Conservation (phyloP, 495 filamentous ascomycete species). For the Cryomyces antarcticus region DNA sequence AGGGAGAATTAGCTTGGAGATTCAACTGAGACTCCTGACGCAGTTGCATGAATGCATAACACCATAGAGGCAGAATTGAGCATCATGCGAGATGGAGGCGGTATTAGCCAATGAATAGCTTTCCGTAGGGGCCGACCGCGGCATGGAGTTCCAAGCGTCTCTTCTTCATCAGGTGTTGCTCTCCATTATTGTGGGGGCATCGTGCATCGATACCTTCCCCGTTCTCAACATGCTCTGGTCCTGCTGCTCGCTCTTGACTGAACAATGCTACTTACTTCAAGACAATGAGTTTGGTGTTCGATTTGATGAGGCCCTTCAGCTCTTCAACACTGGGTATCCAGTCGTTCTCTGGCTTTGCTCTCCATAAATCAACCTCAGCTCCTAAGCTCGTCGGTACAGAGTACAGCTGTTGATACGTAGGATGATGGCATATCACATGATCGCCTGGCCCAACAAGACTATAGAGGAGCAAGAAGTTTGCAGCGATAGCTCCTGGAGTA, state of each 20-base stretch:
- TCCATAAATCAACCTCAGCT: slow-evolving; percentile 67
- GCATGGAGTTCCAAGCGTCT: too few relatives aligned
- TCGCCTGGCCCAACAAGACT: slow-evolving; percentile 57
- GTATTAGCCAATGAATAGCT: too few relatives aligned
- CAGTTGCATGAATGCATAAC: too few relatives aligned
- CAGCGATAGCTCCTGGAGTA: slow-evolving; percentile 63
- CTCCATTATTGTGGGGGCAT: too few relatives aligned
- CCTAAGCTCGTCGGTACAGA: slow-evolving; percentile 55
- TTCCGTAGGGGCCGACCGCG: too few relatives aligned
- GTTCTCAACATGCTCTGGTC: too few relatives aligned
- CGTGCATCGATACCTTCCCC: too few relatives aligned
- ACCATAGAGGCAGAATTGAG: not conserved
- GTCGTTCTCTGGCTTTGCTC: slow-evolving; percentile 38
- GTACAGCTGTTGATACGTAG: slow-evolving; percentile 81
- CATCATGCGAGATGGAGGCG: not conserved
- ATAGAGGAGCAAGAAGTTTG: slow-evolving; percentile 65
- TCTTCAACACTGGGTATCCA: slow-evolving; percentile 51
- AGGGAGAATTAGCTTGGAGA: too few relatives aligned
- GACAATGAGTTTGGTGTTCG: slow-evolving; percentile 57
- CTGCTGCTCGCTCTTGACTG: too few relatives aligned
- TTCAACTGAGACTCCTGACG: too few relatives aligned
- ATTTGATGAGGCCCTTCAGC: slow-evolving; percentile 42
- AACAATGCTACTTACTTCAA: slow-evolving; percentile 35
- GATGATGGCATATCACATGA: slow-evolving; percentile 77
- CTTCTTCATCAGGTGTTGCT: too few relatives aligned